These are phyloP conservation scores for Fusarium dimerum DNA, from an alignment of 2,329 filamentous ascomycete species.

Conservation along the genomic window DNA sequence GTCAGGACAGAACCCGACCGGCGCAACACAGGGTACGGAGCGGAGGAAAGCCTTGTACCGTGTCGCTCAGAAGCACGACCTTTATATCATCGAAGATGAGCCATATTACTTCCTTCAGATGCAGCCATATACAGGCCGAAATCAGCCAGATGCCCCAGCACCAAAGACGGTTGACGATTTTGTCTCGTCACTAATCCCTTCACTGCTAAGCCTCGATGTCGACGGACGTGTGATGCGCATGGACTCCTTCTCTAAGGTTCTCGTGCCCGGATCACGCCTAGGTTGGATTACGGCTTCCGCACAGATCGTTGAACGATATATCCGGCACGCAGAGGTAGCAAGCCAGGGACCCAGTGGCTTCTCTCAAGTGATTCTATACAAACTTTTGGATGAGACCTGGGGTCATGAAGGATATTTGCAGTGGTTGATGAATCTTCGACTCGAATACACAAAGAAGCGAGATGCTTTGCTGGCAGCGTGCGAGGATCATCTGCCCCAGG, in stretches of 20 bases:
- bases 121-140: constrained; percentile 67
- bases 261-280: constrained; percentile 76
- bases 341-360: constrained; percentile 86
- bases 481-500: constrained; percentile 71
- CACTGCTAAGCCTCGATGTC: constrained; percentile 75
- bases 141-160: constrained; percentile 51
- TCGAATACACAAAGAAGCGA: constrained; percentile 78
- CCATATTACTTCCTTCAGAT: constrained; percentile 95
- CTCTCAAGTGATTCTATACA: constrained; percentile 81
- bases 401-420: constrained; percentile 86
- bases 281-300: constrained; percentile 90
- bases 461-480: constrained; percentile 79
- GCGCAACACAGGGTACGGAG: constrained; percentile 72
- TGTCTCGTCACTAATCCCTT: constrained; percentile 61
- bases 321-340: constrained; percentile 78
- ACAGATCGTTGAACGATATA: constrained; percentile 80
- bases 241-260: constrained; percentile 92
- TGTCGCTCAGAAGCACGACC: constrained; percentile 79
- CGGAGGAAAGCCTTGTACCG: constrained; percentile 73
- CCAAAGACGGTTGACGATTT: constrained; percentile 70
- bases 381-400: constrained; percentile 91
- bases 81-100: constrained; percentile 89
- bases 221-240: constrained; percentile 88
- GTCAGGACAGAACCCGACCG: constrained; percentile 89
- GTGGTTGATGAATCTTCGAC: constrained; percentile 82